These are phyloP conservation scores for Saxophila tyrrhenica DNA, from an alignment of 495 filamentous ascomycete species.

Conservation along the genomic window DNA sequence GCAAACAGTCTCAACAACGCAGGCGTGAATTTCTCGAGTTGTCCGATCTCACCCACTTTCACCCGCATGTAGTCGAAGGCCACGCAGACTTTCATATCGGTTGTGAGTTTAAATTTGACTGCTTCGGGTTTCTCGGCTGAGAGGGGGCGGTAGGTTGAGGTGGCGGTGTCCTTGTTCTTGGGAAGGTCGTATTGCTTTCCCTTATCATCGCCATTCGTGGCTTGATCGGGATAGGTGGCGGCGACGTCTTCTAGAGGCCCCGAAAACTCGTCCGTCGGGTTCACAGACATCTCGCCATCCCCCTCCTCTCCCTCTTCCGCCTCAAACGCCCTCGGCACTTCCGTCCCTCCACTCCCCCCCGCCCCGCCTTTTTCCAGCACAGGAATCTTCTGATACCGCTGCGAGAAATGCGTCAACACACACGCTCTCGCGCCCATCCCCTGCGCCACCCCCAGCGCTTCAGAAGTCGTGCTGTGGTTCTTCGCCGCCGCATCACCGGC, in stretches of 20 bases:
- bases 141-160: neutral
- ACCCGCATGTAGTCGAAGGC: constrained; percentile 87
- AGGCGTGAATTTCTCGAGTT: constrained; percentile 62
- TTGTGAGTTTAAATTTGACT: constrained; percentile 6
- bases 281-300: neutral
- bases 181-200: neutral
- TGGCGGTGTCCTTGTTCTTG: neutral
- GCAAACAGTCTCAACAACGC: constrained; percentile 60
- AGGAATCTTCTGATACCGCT: constrained; percentile 85
- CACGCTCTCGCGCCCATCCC: constrained; percentile 66
- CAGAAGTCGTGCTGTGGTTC: constrained; percentile 74
- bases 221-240: constrained; percentile 10
- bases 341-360: constrained; percentile 8
- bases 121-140: neutral
- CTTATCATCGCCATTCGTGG: neutral
- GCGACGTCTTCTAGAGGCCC: constrained; percentile 5
- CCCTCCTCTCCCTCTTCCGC: constrained; percentile 2
- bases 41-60: constrained; percentile 65
- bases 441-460: constrained; percentile 68
- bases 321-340: constrained; percentile 8
- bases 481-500: constrained; percentile 68
- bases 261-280: neutral
- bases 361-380: constrained; percentile 34
- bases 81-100: constrained; percentile 51
- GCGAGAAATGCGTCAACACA: constrained; percentile 85